These are phyloP conservation scores for Termitomyces bulborhizus DNA, from an alignment of 768 basidiomycete genomes.

Conservation along the genomic window DNA sequence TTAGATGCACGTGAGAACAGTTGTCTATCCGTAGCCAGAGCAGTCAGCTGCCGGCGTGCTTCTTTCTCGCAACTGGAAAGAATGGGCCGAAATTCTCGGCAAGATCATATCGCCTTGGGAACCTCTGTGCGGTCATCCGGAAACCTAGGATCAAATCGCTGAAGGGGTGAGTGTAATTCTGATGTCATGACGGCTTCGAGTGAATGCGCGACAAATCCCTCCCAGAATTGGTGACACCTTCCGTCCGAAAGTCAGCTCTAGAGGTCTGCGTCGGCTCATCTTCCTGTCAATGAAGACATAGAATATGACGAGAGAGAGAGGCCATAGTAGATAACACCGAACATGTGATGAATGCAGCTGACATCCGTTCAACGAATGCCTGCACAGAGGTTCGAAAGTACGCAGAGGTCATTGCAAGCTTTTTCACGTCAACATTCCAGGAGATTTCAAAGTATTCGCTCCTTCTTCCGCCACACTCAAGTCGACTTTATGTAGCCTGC, in stretches of 20 bases:
- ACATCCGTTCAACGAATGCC: conserved; percentile 39
- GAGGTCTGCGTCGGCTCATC: conserved; percentile 36
- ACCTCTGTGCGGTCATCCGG: conserved; percentile 26
- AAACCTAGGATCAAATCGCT: conserved; percentile 32
- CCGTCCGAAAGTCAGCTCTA: conserved; percentile 55
- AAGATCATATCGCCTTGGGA: conserved; percentile 40
- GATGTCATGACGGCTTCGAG: conserved; percentile 48
- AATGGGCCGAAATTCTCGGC: conserved; percentile 25
- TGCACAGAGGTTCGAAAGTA: conserved; percentile 36
- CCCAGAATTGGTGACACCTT: conserved; percentile 43
- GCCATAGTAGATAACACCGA: not conserved
- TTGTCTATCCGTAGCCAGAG: conserved; percentile 47
- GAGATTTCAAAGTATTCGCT: conserved; percentile 18
- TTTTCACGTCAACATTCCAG: conserved; percentile 35
- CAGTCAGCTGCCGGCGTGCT: conserved; percentile 53
- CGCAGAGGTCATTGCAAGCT: conserved; percentile 23
- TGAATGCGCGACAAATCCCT: conserved; percentile 44
- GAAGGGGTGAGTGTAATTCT: conserved; percentile 42
- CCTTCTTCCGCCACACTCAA: conserved; percentile 19
- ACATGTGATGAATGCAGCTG: conserved; percentile 50
- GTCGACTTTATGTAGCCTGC: conserved; percentile 39
- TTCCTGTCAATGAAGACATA: conserved; percentile 21
- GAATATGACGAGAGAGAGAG: conserved; percentile 21
- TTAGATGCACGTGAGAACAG: conserved; percentile 25
- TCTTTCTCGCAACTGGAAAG: conserved; percentile 41